These are phyloP conservation scores for Cladophialophora yegresii DNA, from an alignment of 2,329 filamentous ascomycete genomes.

Conservation along the genomic window DNA sequence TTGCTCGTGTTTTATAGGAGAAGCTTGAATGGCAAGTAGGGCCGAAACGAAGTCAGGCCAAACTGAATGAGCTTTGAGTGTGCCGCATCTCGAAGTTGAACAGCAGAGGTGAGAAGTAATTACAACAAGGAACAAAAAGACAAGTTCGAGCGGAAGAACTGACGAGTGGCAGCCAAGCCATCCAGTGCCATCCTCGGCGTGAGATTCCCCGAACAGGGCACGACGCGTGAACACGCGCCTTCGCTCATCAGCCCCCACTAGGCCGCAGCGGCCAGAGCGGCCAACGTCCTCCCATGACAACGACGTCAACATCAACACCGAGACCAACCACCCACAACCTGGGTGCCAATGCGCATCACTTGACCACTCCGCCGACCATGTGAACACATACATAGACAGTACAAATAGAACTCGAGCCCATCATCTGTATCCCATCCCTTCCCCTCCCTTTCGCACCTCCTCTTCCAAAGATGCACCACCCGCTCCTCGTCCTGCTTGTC, in stretches of 20 bases:
- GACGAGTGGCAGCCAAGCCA: no score
- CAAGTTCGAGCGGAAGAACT: no score
- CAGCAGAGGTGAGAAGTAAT: no score
- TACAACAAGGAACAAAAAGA: no score
- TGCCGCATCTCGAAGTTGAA: no score
- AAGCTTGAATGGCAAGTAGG: no score
- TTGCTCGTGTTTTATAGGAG: no score
- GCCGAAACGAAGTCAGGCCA: no score
- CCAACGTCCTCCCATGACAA: conserved; percentile 15
- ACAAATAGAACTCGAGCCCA: not conserved
- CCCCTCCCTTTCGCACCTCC: not conserved
- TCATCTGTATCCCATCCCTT: not conserved
- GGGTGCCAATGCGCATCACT: conserved; percentile 7
- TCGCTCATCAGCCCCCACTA: not conserved
- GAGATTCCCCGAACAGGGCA: not conserved
- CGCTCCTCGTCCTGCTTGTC: not conserved
- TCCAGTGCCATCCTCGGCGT: no score
- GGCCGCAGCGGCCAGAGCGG: not conserved
- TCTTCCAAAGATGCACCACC: not conserved
- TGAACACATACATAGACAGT: conserved; percentile 4
- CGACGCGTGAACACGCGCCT: not conserved
- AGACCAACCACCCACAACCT: no score
- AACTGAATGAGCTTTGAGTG: no score
- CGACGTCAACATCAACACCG: conserved; percentile 1
- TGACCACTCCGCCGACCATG: conserved; percentile 24